Evolutionary conservation across 2,329 filamentous ascomycete genomes (phyloP), one percentile per base, ranked within the genome.

Genomic region (Geosmithia morbida): DNA sequence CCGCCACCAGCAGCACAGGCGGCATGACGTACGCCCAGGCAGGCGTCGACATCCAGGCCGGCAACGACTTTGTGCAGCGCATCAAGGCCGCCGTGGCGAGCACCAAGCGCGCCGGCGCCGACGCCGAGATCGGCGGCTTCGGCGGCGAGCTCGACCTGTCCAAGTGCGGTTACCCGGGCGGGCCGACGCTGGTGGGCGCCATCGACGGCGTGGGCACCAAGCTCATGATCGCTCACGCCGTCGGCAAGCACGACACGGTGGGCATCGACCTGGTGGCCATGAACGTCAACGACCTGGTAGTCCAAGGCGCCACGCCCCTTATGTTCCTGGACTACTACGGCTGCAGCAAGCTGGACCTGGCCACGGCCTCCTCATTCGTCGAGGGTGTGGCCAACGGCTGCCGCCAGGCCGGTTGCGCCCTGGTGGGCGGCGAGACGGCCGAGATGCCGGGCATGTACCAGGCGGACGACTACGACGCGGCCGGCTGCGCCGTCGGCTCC

Each of bases 321-420:
- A 92, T 92, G 73, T 97, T 98, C 75, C 81, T 97, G 52, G 92
- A 98, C 70, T 97, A 94, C 75, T 96, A 94, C 66, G 90, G 88
- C 51, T 96, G 89, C 73, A 88, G 86, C 64, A 84, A 83, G 62
- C 77, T 98, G 19, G 80, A 94, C 54, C 77, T 90, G 8, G 71
- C 80, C 39, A 80, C 79, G 4, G 87, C 88, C 0, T 81, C 85
- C 11, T 75, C 79, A n/a, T 97, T 98, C 59, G 85, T 98, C 41
- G 79, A 87, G 58, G 89, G 92, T 52, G 88, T 98, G 2, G 88
- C 89, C 2, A 75, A 82, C 29, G 92, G 92, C 44, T 98, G 92
- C 66, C 79, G 79, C 50, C 78, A 88, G 58, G 80, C 90, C 1
- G 83, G 83, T 43, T 95, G 90, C 59, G 89, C 89, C 16, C 75